Evolutionary conservation across 768 basidiomycete species (phyloP).

Genomic region (Psilocybe sp.): DNA sequence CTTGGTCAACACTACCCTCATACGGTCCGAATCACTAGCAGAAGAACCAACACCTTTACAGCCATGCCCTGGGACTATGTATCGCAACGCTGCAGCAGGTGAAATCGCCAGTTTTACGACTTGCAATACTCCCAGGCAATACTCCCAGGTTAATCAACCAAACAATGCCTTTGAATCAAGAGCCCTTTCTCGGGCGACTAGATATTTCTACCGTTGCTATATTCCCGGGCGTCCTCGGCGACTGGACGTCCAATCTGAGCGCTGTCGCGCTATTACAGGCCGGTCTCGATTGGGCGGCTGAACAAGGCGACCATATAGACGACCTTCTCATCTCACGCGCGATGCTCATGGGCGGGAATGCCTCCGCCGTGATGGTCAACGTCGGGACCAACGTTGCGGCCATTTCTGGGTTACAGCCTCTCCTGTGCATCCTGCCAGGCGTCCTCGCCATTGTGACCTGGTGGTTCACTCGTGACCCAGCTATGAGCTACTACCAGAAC

Average conservation of each 20-base stretch:
- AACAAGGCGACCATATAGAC: conserved; percentile 8
- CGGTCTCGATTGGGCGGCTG: conserved; percentile 12
- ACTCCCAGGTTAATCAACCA: conserved; percentile 3
- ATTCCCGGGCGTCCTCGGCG: conserved; percentile 13
- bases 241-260: conserved; percentile 11
- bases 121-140: background rate
- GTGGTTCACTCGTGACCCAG: conserved; percentile 5
- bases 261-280: conserved; percentile 2
- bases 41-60: too few species aligned
- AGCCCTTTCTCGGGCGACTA: conserved; percentile 11
- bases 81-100: too few species aligned
- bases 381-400: conserved; percentile 11
- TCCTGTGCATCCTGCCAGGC: conserved; percentile 14
- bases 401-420: conserved; percentile 14
- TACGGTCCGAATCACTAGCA: too few species aligned
- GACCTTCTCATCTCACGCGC: conserved; percentile 14
- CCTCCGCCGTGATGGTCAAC: conserved; percentile 3
- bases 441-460: conserved; percentile 3
- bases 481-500: conserved; percentile 15
- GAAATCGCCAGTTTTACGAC: background rate
- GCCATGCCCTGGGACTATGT: too few species aligned
- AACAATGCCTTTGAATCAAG: background rate
- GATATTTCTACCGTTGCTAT: conserved; percentile 15
- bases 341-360: conserved; percentile 13
- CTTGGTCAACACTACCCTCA: too few species aligned